phyloP scores from a whole-genome alignment of 805 yeast genomes.

The Vanderwaltozyma polyspora region DNA sequence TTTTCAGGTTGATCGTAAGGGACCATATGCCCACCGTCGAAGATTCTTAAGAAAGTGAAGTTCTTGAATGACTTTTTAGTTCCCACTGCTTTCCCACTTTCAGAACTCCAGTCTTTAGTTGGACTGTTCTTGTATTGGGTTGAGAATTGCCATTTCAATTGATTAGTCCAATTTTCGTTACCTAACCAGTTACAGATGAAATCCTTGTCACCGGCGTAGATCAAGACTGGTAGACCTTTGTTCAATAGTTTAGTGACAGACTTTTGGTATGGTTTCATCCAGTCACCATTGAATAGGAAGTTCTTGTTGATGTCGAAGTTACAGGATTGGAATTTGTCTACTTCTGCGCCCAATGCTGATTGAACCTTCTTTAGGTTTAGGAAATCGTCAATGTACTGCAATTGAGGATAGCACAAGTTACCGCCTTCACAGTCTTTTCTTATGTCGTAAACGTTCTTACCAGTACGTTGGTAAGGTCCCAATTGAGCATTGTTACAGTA shows the following conservation, averaged over 20 bases:
- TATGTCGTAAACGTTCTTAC: conserved; percentile 85
- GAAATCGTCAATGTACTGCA: conserved; percentile 64
- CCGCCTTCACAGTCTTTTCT: conserved; percentile 65
- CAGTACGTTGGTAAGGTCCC: conserved; percentile 75
- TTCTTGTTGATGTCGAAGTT: conserved; percentile 67
- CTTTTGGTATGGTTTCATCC: conserved; percentile 81
- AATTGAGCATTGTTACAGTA: conserved; percentile 81
- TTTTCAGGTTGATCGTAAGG: conserved; percentile 77
- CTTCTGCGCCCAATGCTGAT: conserved; percentile 83
- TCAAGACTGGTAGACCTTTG: conserved; percentile 50
- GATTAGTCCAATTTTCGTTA: conserved; percentile 71
- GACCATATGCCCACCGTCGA: conserved; percentile 86
- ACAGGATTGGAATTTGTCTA: conserved; percentile 63
- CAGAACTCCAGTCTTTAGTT: conserved; percentile 32
- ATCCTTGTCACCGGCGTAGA: conserved; percentile 93
- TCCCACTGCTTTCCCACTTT: conserved; percentile 41
- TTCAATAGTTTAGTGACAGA: conserved; percentile 65
- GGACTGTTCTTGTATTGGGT: conserved; percentile 35
- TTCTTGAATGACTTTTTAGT: conserved; percentile 60
- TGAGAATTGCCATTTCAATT: conserved; percentile 52
- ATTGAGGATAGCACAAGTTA: conserved; percentile 66
- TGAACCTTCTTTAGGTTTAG: conserved; percentile 69
- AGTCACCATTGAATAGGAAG: conserved; percentile 80
- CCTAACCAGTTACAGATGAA: conserved; percentile 91
- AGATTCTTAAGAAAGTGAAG: conserved; percentile 68